A percentile compares a stretch with the other conserved stretches of the same genome.
Conservation (phyloP, 2,329 filamentous ascomycete species). For the Didymella keratinophila region DNA sequence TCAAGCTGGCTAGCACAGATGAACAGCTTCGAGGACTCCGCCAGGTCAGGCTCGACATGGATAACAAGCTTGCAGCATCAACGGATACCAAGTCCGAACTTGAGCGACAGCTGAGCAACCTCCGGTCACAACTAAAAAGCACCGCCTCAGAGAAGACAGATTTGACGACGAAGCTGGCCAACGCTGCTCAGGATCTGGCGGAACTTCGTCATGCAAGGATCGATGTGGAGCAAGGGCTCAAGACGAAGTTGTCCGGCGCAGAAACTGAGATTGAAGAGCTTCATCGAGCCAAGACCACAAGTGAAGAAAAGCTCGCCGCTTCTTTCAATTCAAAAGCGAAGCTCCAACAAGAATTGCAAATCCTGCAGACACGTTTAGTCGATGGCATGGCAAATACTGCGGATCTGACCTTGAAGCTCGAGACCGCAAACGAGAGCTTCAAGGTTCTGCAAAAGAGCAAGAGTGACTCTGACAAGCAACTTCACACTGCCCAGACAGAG, state of each 20-base stretch:
- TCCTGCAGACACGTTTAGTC: not conserved
- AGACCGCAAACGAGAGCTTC: not conserved
- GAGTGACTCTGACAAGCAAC: constrained; percentile 16
- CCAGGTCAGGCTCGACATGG: constrained; percentile 20
- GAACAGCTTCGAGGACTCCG: constrained; percentile 27
- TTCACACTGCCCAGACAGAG: constrained; percentile 29
- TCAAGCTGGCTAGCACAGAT: constrained; percentile 31
- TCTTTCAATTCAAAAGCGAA: not conserved
- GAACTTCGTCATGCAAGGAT: not conserved
- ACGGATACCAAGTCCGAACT: constrained; percentile 1
- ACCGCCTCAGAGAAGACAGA: not conserved
- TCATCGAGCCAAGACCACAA: constrained; percentile 21
- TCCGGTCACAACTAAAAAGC: constrained; percentile 4
- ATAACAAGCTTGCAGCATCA: constrained; percentile 1
- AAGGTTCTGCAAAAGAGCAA: constrained; percentile 14
- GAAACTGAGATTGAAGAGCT: constrained; percentile 29
- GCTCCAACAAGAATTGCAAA: constrained; percentile 7
- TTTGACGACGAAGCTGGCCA: constrained; percentile 1
- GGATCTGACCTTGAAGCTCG: not conserved
- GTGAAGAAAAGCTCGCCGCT: constrained; percentile 8
- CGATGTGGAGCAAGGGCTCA: constrained; percentile 1
- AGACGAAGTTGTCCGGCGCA: constrained; percentile 25
- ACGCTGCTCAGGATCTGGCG: not conserved
- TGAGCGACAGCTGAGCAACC: constrained; percentile 2
- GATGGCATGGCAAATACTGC: not conserved